Evolutionary conservation across 192 early-diverging fungal genomes (phyloP), one percentile per base, ranked within the genome.

Genomic region (Lobosporangium transversale): DNA sequence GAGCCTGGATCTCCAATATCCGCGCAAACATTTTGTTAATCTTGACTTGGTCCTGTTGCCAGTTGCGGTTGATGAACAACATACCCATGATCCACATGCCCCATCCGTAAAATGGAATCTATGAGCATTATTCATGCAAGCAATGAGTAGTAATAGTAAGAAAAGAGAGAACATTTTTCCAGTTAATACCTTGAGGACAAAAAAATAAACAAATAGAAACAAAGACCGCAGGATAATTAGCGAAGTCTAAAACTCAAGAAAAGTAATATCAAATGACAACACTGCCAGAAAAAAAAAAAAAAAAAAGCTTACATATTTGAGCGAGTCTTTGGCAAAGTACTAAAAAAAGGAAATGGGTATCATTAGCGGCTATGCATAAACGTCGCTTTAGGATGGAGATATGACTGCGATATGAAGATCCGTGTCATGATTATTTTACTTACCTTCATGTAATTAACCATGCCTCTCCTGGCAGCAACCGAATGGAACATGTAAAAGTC

Each of bases 1-100:
- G 84, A 32, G 84, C 81, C 53, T 82, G 52, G n/a, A 84, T 66
- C 21, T 66, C 52, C 61, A 85, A 76, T 60, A 87, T 84, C 49
- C 59, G 58, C 36, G 48, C 69, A 62, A 87, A 87, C 69, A 83
- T 85, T 54, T 81, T 71, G 48, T 78, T 68, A 57, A 87, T 80
- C 52, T 81, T 82, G 33, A 61, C 36, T 52, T 87, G 81, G 50
- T 87, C 85, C 51, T 81, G 74, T 31, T 80, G 67, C 86, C 86
- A 87, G 48, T 85, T 87, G 49, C 86, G 70, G 56, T 68, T 80
- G 29, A 87, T 83, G 63, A 85, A 87, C 30, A 87, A 42, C 81
- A 87, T 84, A 37, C 86, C 86, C 62, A 83, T 83, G 37, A 87
- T 81, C 86, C 84, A 85, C 86, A 87, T 87, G 30, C 86, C 86